Base-by-base conservation (phyloP, 805 yeast genomes). In the Lachancea meyersii region DNA sequence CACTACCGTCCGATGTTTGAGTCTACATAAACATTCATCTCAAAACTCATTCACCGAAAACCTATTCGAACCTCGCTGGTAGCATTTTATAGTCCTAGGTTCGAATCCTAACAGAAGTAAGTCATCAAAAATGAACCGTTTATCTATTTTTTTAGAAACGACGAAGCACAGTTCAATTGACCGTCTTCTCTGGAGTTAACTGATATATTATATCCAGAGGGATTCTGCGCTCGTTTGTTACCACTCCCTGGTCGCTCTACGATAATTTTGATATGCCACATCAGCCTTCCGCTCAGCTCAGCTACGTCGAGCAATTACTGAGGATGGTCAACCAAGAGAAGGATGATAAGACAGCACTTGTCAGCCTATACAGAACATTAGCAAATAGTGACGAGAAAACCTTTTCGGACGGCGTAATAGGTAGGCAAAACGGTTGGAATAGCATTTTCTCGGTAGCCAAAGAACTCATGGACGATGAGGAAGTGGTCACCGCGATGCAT, bases 341-440 rank as follows among this genome's bases (percentile, higher is more conserved):
- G 19, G 35, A 34, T 28, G 31, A 40, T 21, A 40, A 31, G 39
- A 40, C 28, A 9, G 35, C 35, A 4, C 27, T 40, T n/a, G 6
- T 40, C n/a, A 34, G 35, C 5, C 16, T 40, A 13, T 23, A 40
- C 22, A 21, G 39, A 9, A 20, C 44, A 17, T 19, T 40, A 11
- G 20, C 35, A 2, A 5, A 22, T 9, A 16, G 35, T 35, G 39
- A 28, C n/a, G 34, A 34, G 19, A 17, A 28, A 11, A 11, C 28
- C 4, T 32, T 32, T 31, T 8, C 33, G 24, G 33, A 39, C 7
- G 23, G 37, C 24, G 17, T 39, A 19, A 17, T 24, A 10, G 20
- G 18, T 10, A 33, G 37, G 13, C 33, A 37, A 14, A 30, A 31
- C 7, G 10, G 30, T 6, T 40, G 44, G 44, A 21, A 22, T 13